phyloP scores from a whole-genome alignment of 129 eudicot species.

The sunflower (Helianthus annuus) region DNA sequence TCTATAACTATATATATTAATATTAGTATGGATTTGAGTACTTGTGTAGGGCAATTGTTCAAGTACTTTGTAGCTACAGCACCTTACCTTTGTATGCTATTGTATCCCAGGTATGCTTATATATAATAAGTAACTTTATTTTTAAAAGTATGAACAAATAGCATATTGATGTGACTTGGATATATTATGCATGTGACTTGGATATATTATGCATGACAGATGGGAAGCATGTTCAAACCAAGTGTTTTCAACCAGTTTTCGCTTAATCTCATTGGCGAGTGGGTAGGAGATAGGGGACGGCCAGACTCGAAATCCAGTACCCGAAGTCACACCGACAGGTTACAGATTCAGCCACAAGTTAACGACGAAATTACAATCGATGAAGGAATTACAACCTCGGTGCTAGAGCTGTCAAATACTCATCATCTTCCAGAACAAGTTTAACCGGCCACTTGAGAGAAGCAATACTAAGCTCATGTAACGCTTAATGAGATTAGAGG shows the following conservation, averaged over 20 bases:
- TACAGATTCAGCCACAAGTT: constrained; percentile 37
- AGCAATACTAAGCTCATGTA: background rate
- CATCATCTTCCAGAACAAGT: background rate
- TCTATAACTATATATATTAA: background rate
- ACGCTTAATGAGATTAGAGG: background rate
- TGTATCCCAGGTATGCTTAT: constrained; percentile 62
- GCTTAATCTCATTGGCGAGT: constrained; percentile 28
- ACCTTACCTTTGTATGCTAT: constrained; percentile 78
- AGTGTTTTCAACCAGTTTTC: constrained; percentile 44
- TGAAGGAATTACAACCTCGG: constrained; percentile 22
- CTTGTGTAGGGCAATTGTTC: constrained; percentile 59
- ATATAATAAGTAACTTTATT: background rate
- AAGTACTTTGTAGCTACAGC: constrained; percentile 81
- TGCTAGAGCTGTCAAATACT: constrained; percentile 28
- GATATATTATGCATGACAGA: background rate
- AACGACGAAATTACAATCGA: constrained; percentile 16
- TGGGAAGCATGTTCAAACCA: constrained; percentile 61
- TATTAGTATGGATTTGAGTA: background rate
- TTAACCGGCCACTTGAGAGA: background rate
- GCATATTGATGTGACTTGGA: background rate
- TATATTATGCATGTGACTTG: background rate
- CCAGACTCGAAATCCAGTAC: constrained; percentile 4
- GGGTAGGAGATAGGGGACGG: constrained; percentile 23
- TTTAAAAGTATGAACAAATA: background rate
- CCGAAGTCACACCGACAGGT: constrained; percentile 17